These are phyloP conservation scores for Austroboletus novae-zelandiae DNA, from an alignment of 1,284 basidiomycete species.

Conservation along the genomic window DNA sequence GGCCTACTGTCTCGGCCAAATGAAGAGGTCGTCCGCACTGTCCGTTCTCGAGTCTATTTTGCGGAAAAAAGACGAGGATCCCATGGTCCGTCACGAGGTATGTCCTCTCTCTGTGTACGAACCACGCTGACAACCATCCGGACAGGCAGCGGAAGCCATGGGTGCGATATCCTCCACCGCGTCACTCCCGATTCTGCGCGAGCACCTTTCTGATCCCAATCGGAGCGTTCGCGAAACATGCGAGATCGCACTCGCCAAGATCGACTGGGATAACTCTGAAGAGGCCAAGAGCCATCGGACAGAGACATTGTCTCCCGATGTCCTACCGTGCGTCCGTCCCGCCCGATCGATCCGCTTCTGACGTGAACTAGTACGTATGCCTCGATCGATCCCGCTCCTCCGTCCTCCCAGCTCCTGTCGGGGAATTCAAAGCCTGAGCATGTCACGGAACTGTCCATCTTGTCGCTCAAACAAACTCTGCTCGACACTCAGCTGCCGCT, in stretches of 20 bases:
- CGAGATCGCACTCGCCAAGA: constrained; percentile 95
- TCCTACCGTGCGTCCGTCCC: constrained; percentile 36
- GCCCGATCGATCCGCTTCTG: not conserved
- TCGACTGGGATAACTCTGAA: constrained; percentile 87
- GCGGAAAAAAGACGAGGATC: constrained; percentile 70
- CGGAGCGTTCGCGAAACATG: constrained; percentile 93
- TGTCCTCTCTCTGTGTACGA: constrained; percentile 16
- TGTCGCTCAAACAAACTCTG: constrained; percentile 61
- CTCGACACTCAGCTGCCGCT: constrained; percentile 73
- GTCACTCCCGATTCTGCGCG: constrained; percentile 70
- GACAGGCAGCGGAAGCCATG: constrained; percentile 94
- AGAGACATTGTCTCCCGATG: constrained; percentile 33
- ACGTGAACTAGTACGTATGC: constrained; percentile 54
- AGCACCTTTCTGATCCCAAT: constrained; percentile 75
- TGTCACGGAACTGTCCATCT: constrained; percentile 46
- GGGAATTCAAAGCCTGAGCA: constrained; percentile 51
- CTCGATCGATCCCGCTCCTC: constrained; percentile 95
- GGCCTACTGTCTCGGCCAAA: constrained; percentile 96
- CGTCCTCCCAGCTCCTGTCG: constrained; percentile 59
- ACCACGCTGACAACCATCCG: constrained; percentile 8
- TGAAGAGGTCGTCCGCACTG: constrained; percentile 73
- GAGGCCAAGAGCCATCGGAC: constrained; percentile 53
- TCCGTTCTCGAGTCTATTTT: constrained; percentile 81
- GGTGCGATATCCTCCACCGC: constrained; percentile 82
- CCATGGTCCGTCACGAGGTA: constrained; percentile 98